Percentiles rank a stretch among this genome's conserved stretches.
Evolutionary conservation across 371 early-diverging fungal genomes (phyloP).

Genomic region (Actinomortierella wolfii): DNA sequence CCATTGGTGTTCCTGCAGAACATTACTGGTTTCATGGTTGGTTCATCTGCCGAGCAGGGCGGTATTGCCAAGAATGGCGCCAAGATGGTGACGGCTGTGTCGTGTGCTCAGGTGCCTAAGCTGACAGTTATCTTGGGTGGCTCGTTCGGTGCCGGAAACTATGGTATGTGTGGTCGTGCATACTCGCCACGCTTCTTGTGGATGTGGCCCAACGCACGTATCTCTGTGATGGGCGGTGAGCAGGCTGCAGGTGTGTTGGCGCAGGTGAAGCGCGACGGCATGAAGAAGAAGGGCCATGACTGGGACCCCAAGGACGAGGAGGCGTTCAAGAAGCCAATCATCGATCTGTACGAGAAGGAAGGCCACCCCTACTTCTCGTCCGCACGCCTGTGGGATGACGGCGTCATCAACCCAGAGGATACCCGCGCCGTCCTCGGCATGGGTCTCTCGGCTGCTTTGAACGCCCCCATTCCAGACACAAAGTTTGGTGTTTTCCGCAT

Average conservation of each 20-base stretch:
- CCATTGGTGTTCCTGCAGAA: slow-evolving; percentile 97
- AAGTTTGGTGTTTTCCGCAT: slow-evolving; percentile 97
- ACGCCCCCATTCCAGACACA: slow-evolving; percentile 79
- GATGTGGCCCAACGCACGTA: slow-evolving; percentile 97
- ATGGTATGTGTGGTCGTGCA: slow-evolving; percentile 98
- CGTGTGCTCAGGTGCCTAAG: slow-evolving; percentile 95
- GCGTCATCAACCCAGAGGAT: slow-evolving; percentile 92
- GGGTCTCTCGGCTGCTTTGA: slow-evolving; percentile 83
- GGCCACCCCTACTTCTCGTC: slow-evolving; percentile 95
- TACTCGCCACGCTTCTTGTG: slow-evolving; percentile 95
- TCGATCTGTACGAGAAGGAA: slow-evolving; percentile 89
- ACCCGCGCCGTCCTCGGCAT: slow-evolving; percentile 90
- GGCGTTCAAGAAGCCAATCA: slow-evolving; percentile 87
- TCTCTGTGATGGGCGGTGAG: slow-evolving; percentile 99
- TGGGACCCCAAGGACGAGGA: slow-evolving; percentile 79
- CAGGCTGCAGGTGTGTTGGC: slow-evolving; percentile 96
- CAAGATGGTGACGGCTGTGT: slow-evolving; percentile 96
- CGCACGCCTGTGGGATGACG: slow-evolving; percentile 96
- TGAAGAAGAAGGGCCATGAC: slow-evolving; percentile 78
- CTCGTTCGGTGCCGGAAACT: slow-evolving; percentile 95
- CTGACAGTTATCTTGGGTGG: slow-evolving; percentile 94
- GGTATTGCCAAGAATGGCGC: slow-evolving; percentile 99
- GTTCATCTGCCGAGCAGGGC: slow-evolving; percentile 93
- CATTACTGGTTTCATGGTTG: slow-evolving; percentile 98
- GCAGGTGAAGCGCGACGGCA: slow-evolving; percentile 86